phyloP scores from a whole-genome alignment of 441 rosid species.

The Syzygium syzygioides region DNA sequence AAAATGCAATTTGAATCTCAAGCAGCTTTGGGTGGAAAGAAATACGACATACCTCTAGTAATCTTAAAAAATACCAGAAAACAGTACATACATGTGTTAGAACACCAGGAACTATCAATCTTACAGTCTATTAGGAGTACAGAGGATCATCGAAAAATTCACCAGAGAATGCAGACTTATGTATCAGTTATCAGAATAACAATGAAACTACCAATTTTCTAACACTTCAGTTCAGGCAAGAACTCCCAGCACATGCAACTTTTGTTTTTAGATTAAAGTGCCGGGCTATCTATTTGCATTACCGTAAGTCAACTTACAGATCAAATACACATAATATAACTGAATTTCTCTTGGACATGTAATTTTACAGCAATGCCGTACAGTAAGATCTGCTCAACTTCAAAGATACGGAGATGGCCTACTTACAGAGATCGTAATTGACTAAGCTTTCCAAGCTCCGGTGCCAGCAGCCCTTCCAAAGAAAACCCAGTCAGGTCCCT shows the following conservation, averaged over 20 bases:
- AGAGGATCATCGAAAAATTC: background rate
- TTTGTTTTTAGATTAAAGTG: background rate
- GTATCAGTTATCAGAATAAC: background rate
- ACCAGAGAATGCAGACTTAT: background rate
- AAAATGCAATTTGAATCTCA: background rate
- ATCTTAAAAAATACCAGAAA: background rate
- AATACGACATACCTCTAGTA: background rate
- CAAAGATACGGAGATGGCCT: background rate
- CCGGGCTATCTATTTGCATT: accelerated
- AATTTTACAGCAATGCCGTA: background rate
- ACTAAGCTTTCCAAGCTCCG: constrained; percentile 61
- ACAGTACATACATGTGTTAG: background rate
- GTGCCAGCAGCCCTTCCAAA: constrained; percentile 60
- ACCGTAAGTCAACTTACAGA: background rate
- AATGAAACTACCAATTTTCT: background rate
- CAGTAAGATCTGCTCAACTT: background rate
- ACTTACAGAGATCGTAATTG: constrained; percentile 76
- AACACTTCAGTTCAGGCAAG: background rate
- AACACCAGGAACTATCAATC: background rate
- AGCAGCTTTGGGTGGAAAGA: background rate
- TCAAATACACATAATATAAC: background rate
- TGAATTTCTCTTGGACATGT: background rate
- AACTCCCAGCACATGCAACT: background rate
- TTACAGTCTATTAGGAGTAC: background rate
- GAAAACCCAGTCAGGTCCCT: constrained; percentile 67